These are phyloP conservation scores for Ophiocordyceps camponoti-leonardi DNA, from an alignment of 2,329 filamentous ascomycete genomes.

Conservation along the genomic window DNA sequence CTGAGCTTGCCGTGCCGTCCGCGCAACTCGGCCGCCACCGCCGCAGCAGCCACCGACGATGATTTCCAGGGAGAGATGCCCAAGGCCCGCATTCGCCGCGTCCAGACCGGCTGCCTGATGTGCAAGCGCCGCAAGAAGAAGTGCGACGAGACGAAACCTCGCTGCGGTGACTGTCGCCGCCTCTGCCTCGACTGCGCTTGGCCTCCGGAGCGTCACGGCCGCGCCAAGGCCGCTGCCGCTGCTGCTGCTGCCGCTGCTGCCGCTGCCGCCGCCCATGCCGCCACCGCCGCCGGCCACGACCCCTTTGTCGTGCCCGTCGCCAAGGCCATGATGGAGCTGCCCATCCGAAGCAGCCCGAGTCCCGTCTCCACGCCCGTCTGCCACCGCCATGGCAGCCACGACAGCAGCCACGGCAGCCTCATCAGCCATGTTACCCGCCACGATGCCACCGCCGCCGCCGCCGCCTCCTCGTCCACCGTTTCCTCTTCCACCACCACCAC, in stretches of 20 bases:
- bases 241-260: constrained; percentile 3
- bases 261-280: neutral
- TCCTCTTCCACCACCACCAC: neutral
- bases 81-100: constrained; percentile 15
- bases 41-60: constrained; percentile 1
- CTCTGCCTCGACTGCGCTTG: constrained; percentile 16
- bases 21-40: constrained; percentile 6
- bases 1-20: constrained; percentile 15
- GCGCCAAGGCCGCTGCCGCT: constrained; percentile 4
- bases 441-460: constrained; percentile 1
- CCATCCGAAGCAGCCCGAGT: constrained; percentile 7
- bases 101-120: constrained; percentile 23
- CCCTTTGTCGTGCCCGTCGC: neutral
- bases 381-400: constrained; percentile 4
- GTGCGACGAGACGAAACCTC: constrained; percentile 26
- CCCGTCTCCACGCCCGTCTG: constrained; percentile 5
- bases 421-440: neutral
- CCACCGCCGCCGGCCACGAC: neutral
- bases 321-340: constrained; percentile 5
- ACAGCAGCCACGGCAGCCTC: constrained; percentile 4
- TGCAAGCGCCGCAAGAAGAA: constrained; percentile 30
- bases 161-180: constrained; percentile 20
- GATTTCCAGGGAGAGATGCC: constrained; percentile 7
- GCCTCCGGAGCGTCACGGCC: constrained; percentile 9
- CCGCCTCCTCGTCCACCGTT: neutral